Base-by-base conservation (phyloP, 441 rosid genomes). In the Populus hybrid region DNA sequence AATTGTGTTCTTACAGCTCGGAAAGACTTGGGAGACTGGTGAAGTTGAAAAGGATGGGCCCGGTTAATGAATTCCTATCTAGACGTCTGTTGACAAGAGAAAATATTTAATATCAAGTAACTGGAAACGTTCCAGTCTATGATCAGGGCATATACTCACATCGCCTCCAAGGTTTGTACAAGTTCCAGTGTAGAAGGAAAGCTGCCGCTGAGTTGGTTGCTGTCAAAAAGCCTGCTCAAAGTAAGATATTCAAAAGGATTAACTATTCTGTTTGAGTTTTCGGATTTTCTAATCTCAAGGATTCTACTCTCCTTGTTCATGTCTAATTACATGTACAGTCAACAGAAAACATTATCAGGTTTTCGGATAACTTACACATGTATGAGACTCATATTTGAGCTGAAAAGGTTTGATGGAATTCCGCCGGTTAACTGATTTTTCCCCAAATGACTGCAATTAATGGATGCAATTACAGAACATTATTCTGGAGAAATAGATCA, bases 371-470 rank as follows among this genome's bases (percentile, higher is more conserved):
- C 91, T 86, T 88, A 89, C 97, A 89, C 70, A 74, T 89, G 95
- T 80, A 88, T 76, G 70, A 92, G 77, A 0, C 0, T 68, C 92
- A 87, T 89, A 3, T 79, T 14, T 26, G 92, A 84, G 72, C 76
- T 85, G 82, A 92, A 91, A 68, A 91, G 90, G 69, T 77, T 36
- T 1, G 81, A 26, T 14, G 97, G 89, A 68, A 92, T 82, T 11
- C 24, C 12, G 7, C 93, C 94, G 0, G 89, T 68, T 50, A 92
- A 87, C 69, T 78, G 81, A 81, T 92, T 92, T 16, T 81, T 74
- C 63, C 93, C 94, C 45, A 90, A 70, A 80, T 92, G 92, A 74
- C 97, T 92, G 82, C 28, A 74, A 42, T 42, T 11, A 28, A 18
- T 20, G 38, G 45, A 40, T 36, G 20, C 9, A 26, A 9, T 18